Evolutionary conservation across 345 rosid genomes (phyloP).

Genomic region (Eucalyptus regnans): DNA sequence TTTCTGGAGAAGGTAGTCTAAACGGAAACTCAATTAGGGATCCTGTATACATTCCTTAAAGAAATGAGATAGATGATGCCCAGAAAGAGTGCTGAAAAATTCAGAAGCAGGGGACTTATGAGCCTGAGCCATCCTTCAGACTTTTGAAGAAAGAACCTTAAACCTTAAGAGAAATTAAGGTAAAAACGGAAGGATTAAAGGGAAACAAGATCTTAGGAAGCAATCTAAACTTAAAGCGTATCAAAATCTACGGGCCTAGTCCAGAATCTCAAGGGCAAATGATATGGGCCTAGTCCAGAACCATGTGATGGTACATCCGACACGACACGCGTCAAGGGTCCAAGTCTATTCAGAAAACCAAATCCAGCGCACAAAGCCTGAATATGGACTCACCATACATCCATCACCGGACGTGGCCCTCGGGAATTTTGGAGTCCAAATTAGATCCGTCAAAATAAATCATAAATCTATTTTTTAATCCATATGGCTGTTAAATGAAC

Average conservation of each 20-base stretch:
- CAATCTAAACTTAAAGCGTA: not conserved
- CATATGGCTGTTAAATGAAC: too few relatives aligned
- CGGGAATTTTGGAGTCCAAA: not conserved
- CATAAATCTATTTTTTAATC: too few relatives aligned
- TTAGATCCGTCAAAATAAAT: rapidly evolving
- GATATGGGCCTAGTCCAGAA: not conserved
- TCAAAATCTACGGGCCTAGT: not conserved
- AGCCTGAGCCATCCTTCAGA: not conserved
- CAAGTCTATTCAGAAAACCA: not conserved
- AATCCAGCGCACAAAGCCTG: not conserved
- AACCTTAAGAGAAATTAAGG: not conserved
- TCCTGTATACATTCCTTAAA: not conserved
- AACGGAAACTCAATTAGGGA: not conserved
- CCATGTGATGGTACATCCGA: not conserved
- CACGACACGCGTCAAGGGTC: not conserved
- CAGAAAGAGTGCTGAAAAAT: not conserved
- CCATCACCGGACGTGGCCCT: not conserved
- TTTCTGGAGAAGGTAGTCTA: not conserved
- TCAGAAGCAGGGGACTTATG: not conserved
- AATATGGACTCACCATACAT: not conserved
- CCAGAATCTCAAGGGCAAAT: not conserved
- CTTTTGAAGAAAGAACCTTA: not conserved
- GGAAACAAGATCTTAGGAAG: not conserved
- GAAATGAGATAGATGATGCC: not conserved
- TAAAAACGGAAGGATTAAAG: not conserved